Evolutionary conservation across 768 basidiomycete species (phyloP), one percentile per base, ranked within the genome.

Genomic region (Neoboletus subvelutipes): DNA sequence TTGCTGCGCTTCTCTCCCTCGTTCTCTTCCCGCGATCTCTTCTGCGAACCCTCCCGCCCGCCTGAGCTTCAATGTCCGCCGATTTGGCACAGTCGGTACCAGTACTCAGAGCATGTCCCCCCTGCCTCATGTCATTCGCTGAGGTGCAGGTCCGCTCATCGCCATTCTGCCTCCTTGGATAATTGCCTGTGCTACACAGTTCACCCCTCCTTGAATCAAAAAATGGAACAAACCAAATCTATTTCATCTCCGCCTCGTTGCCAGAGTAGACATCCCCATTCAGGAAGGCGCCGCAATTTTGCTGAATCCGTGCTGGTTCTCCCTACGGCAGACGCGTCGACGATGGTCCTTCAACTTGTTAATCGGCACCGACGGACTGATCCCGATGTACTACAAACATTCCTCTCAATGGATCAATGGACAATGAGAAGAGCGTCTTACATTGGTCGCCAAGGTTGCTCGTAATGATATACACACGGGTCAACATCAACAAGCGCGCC

Each of bases 191-290:
- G 42, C 56, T 20, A 20, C 48, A 49, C 43, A 51, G 50, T 50
- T 53, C 34, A 6, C 49, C 34, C 48, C 52, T 50, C 49, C 13
- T n/a, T n/a, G n/a, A 40, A 52, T 50, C 67, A 62, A 11, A 45
- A 54, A 68, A 72, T 69, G 61, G 58, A 65, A 48, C 37, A n/a
- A n/a, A 33, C 45, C 33, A 24, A 56, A 20, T 56, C 51, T 50
- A 34, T 46, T 73, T 73, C 72, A 73, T 73, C 61, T 73, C 72
- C 68, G 68, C 70, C 63, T 29, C 39, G 31, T 52, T 57, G 34
- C 50, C 54, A 49, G 46, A 43, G 52, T 45, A 29, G 51, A 11
- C 20, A 8, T 20, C 64, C 54, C 22, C 43, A 3, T 71, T 66
- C 51, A 22, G 69, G 66, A 60, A 67, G 52, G 54, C 18, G 36